Conservation (phyloP, 2,329 filamentous ascomycete species). For the Cladosporium sp. region DNA sequence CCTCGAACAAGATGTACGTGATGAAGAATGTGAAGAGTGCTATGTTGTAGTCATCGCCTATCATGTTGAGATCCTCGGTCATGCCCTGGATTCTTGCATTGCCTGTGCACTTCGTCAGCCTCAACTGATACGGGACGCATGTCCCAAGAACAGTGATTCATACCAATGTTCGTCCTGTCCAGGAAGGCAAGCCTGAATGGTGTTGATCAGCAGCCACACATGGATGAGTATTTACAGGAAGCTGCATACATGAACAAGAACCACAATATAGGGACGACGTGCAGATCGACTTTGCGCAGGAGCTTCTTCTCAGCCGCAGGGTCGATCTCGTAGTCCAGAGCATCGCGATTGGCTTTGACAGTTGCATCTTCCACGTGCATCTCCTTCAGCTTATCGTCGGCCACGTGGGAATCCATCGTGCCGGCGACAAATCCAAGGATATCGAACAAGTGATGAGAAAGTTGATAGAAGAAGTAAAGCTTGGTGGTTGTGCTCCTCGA, state of each 20-base stretch:
- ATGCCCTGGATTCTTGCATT: constrained; percentile 40
- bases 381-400: constrained; percentile 23
- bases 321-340: constrained; percentile 20
- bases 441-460: background rate
- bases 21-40: constrained; percentile 36
- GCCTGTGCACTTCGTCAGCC: constrained; percentile 17
- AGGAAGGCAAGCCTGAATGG: constrained; percentile 37
- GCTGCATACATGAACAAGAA: constrained; percentile 36
- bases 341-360: constrained; percentile 18
- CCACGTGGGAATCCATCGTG: constrained; percentile 12
- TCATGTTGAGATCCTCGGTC: constrained; percentile 35
- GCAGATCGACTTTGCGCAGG: constrained; percentile 46
- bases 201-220: constrained; percentile 38
- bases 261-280: constrained; percentile 38
- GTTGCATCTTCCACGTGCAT: constrained; percentile 20
- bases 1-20: constrained; percentile 25
- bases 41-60: constrained; percentile 35
- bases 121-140: no score
- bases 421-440: background rate
- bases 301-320: constrained; percentile 39
- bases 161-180: constrained; percentile 10
- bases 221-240: constrained; percentile 35
- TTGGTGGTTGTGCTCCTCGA: background rate
- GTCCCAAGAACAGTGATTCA: no score
- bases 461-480: background rate